A percentile compares a stretch with the other conserved stretches of the same genome.
Evolutionary conservation across 441 rosid genomes (phyloP).

Genomic region (Erodium moschatum): DNA sequence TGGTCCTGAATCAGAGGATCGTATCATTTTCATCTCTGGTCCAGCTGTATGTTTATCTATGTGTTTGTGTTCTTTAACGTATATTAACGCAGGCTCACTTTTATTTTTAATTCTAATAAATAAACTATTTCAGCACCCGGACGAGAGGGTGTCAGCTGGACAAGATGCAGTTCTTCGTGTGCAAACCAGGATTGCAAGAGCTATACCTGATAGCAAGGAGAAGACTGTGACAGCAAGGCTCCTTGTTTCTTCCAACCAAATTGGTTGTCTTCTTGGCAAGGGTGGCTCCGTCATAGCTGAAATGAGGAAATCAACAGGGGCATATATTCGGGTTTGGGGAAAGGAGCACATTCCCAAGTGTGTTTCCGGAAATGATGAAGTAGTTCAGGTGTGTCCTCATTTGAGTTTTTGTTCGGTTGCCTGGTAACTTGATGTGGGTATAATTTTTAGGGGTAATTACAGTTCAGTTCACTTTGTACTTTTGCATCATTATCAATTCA

Average conservation of each 20-base stretch:
- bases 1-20: slow-evolving; percentile 46
- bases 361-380: slow-evolving; percentile 67
- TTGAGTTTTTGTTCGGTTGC: slow-evolving; percentile 5
- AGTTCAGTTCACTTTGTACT: too few species aligned
- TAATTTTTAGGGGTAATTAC: too few species aligned
- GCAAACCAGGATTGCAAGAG: slow-evolving; percentile 48
- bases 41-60: slow-evolving; percentile 42
- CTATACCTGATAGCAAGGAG: slow-evolving; percentile 50
- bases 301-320: slow-evolving; percentile 65
- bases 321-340: slow-evolving; percentile 59
- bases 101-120: not conserved
- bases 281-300: slow-evolving; percentile 67
- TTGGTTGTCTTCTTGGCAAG: slow-evolving; percentile 72
- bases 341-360: slow-evolving; percentile 68
- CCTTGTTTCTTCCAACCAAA: slow-evolving; percentile 58
- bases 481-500: too few species aligned
- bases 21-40: slow-evolving; percentile 56
- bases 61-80: slow-evolving; percentile 13
- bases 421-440: not conserved
- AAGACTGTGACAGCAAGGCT: slow-evolving; percentile 43
- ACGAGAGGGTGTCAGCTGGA: slow-evolving; percentile 53
- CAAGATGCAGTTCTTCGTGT: slow-evolving; percentile 77
- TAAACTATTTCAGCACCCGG: slow-evolving; percentile 51
- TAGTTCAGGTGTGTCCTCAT: slow-evolving; percentile 47
- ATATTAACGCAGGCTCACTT: not conserved